Evolutionary conservation across 768 basidiomycete genomes (phyloP).

Genomic region (Kwoniella shandongensis): DNA sequence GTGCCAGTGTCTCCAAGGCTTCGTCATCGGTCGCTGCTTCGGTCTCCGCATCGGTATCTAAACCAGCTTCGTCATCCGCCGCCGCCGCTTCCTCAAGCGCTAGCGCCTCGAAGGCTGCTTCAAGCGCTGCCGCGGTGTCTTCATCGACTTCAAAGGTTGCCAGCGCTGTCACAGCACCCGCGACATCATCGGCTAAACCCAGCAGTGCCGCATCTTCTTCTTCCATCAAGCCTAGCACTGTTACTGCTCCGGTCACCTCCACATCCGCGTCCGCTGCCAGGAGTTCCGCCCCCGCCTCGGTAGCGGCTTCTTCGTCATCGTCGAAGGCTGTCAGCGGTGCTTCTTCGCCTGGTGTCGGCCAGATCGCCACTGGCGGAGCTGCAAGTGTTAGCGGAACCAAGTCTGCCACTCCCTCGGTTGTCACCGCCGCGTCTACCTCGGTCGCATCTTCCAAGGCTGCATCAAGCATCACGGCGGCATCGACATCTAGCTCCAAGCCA

Average conservation of each 20-base stretch:
- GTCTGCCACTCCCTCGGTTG: neutral
- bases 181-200: constrained; percentile 1
- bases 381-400: neutral
- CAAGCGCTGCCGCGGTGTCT: constrained; percentile 6
- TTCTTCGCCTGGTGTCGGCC: constrained; percentile 1
- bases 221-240: neutral
- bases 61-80: constrained; percentile 31
- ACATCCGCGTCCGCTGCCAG: constrained; percentile 11
- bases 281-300: neutral
- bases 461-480: constrained; percentile 1
- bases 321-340: constrained; percentile 1
- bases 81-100: constrained; percentile 4
- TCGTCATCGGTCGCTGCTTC: constrained; percentile 6
- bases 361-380: neutral
- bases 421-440: neutral
- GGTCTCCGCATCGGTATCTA: constrained; percentile 5
- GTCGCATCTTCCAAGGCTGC: constrained; percentile 1
- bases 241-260: neutral
- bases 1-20: neutral
- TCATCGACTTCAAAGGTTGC: constrained; percentile 1
- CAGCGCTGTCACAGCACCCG: constrained; percentile 2
- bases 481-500: constrained; percentile 4
- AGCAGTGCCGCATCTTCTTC: neutral
- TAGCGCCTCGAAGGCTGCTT: constrained; percentile 29
- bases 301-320: constrained; percentile 10